phyloP scores from a whole-genome alignment of 176 grass and related monocot species.

The Phyllostachys edulis region DNA sequence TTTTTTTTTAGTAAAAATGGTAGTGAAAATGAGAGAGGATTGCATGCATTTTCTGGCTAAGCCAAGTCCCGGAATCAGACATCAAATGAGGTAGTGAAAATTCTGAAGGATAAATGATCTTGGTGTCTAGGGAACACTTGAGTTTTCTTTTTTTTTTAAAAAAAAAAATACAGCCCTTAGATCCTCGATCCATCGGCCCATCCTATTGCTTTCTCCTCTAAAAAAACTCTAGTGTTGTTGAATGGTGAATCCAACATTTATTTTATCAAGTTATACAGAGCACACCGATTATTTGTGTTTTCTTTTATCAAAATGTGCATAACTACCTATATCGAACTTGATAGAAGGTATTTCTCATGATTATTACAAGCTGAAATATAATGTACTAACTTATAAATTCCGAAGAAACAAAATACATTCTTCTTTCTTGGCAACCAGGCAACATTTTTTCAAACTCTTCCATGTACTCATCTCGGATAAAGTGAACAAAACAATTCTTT shows the following conservation, averaged over 20 bases:
- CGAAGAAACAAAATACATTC: not conserved
- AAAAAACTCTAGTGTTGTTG: not conserved
- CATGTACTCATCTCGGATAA: not conserved
- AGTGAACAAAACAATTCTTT: not conserved
- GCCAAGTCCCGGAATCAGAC: not conserved
- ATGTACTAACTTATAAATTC: not conserved
- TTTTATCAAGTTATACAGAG: not conserved
- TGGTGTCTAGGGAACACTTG: too few relatives aligned
- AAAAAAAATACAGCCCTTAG: not conserved
- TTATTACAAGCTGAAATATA: not conserved
- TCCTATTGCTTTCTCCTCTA: not conserved
- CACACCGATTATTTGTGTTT: not conserved
- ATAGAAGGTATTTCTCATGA: not conserved
- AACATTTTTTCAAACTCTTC: not conserved
- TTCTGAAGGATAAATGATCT: too few relatives aligned
- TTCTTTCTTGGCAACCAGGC: not conserved
- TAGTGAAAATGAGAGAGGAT: not conserved
- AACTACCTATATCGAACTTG: not conserved
- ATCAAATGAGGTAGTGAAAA: not conserved
- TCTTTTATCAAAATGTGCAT: not conserved
- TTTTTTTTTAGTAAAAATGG: not conserved
- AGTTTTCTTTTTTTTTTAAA: not conserved
- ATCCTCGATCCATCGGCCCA: not conserved
- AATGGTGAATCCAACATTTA: not conserved
- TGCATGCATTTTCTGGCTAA: not conserved